Percentiles rank a stretch among this genome's conserved stretches.
Conservation (phyloP, 2,329 filamentous ascomycete genomes). For the Magnaporthiopsis rhizophila region DNA sequence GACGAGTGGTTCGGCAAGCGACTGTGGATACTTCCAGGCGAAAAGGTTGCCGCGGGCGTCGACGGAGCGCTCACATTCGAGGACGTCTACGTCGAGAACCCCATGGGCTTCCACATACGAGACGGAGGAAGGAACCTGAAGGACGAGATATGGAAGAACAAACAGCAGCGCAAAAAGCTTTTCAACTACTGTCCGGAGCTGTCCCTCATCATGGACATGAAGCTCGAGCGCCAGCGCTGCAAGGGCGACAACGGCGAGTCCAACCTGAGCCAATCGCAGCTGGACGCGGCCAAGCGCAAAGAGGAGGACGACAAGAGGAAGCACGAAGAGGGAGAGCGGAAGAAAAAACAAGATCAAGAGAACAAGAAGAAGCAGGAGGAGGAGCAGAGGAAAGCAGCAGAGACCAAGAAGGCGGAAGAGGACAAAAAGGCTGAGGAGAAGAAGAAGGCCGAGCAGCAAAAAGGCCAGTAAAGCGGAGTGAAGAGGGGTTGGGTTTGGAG, state of each 20-base stretch:
- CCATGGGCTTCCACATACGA: conserved; percentile 47
- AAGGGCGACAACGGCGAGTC: conserved; percentile 24
- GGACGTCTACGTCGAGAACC: conserved; percentile 37
- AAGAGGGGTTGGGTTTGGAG: background rate
- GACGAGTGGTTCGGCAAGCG: conserved; percentile 48
- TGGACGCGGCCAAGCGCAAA: conserved; percentile 13
- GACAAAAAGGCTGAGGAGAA: background rate
- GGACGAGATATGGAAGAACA: conserved; percentile 38
- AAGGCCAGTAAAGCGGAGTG: background rate
- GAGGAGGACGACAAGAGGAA: conserved; percentile 8
- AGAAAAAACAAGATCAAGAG: conserved; percentile 5
- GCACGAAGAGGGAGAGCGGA: conserved; percentile 8
- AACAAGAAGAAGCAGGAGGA: conserved; percentile 9
- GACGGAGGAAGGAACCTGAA: conserved; percentile 33
- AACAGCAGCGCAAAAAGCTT: conserved; percentile 34
- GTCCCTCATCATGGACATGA: conserved; percentile 48
- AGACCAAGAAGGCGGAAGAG: conserved; percentile 5
- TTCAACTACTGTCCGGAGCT: conserved; percentile 50
- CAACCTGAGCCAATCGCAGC: conserved; percentile 11
- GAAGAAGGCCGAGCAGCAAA: background rate
- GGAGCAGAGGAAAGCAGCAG: conserved; percentile 4
- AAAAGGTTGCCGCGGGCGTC: conserved; percentile 34
- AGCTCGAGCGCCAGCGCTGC: conserved; percentile 41
- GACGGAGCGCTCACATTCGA: conserved; percentile 41
- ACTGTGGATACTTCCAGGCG: conserved; percentile 37